These are phyloP conservation scores for Stephanodiscus minutulus DNA, from an alignment of 108 stramenopile species.

Conservation along the genomic window DNA sequence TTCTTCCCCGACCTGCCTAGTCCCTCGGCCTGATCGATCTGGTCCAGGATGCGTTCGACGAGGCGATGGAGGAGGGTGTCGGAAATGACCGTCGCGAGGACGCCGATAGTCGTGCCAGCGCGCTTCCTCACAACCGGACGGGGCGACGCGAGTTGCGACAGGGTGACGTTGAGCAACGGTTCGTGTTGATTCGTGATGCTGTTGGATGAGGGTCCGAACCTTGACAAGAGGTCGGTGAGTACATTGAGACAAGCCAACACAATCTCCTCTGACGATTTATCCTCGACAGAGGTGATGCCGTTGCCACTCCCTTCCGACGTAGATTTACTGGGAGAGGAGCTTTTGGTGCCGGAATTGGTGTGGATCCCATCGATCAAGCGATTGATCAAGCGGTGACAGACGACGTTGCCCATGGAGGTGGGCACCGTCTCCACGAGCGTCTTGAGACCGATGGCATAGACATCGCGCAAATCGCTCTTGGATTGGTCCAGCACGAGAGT, in stretches of 20 bases:
- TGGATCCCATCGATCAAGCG: conserved; percentile 86
- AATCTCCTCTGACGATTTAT: conserved; percentile 64
- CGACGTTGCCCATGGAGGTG: conserved; percentile 75
- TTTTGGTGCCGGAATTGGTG: conserved; percentile 9
- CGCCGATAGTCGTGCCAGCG: conserved; percentile 88
- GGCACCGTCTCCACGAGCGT: conserved; percentile 94
- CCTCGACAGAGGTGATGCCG: conserved; percentile 15
- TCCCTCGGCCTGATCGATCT: conserved; percentile 67
- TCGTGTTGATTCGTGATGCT: conserved; percentile 80
- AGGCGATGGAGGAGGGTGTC: conserved; percentile 80
- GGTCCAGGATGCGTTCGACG: conserved; percentile 75
- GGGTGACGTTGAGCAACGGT: conserved; percentile 70
- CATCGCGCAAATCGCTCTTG: conserved; percentile 94
- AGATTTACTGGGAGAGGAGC: not conserved
- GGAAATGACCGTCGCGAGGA: conserved; percentile 80
- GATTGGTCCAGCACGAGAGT: conserved; percentile 89
- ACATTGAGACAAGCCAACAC: conserved; percentile 87
- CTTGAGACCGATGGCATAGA: conserved; percentile 97
- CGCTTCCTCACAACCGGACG: conserved; percentile 88
- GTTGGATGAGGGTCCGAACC: conserved; percentile 81
- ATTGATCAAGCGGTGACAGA: conserved; percentile 70
- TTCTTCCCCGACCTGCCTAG: conserved; percentile 44
- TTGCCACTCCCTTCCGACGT: not conserved
- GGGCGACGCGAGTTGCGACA: conserved; percentile 64
- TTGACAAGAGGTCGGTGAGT: conserved; percentile 85